Base-by-base conservation (phyloP, 2,329 filamentous ascomycete genomes). In the Arthrobotrys sphaeroides region DNA sequence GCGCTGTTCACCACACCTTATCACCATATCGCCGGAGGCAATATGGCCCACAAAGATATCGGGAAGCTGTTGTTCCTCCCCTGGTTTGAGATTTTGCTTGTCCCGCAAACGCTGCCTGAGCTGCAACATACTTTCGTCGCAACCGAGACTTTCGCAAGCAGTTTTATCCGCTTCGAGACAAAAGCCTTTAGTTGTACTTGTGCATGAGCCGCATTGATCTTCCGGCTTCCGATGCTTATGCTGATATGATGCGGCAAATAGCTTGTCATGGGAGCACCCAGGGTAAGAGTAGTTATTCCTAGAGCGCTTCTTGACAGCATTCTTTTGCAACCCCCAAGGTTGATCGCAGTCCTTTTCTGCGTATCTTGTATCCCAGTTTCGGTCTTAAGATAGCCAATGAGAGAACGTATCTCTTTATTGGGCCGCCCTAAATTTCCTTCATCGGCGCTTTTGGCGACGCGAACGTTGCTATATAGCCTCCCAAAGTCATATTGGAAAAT, bases 401-500 rank as follows among this genome's bases (percentile, higher is more conserved):
- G 42, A 1, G 26, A 26, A 9, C 55, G 1, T 7, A 78, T 66
- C 13, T 78, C 70, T 16, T 62, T 70, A n/a, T 57, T 73, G 0
- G 72, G 78, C 0, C 67, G 36, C 2, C 73, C 73, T 0, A 80
- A 67, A 5, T 24, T 76, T n/a, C 80, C 77, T 7, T 78, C 43
- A 5, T 76, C 9, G 0, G 49, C 70, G 3, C 65, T 47, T 43
- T 80, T 80, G 0, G 60, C 40, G 1, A 12, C 6, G 60, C 80
- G 79, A 0, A 42, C 40, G 9, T 65, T 62, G 2, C 73, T 70
- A 1, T 76, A 70, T 55, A 70, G 79, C 18, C 80, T 77, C 0
- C 81, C 81, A 64, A 80, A 77, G 49, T 82, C 81, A 42, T 79
- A 81, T 33, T 82, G 80, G n/a, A 81, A 31, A 1, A 82, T 40